phyloP scores from a whole-genome alignment of 352 stramenopile species.

The Globisporangium iwayamae region DNA sequence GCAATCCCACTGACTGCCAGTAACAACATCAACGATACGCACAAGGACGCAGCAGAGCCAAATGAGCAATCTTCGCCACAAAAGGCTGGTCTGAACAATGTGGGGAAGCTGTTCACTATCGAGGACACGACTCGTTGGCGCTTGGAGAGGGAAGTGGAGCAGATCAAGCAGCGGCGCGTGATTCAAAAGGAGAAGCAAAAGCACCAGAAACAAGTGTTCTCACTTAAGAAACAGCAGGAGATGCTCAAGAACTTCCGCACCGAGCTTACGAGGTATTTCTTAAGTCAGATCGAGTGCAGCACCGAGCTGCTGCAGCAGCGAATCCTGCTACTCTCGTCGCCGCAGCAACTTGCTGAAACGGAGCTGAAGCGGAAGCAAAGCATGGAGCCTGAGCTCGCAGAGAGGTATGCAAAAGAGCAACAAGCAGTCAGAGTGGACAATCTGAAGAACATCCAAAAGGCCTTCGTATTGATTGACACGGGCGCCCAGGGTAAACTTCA shows the following conservation, averaged over 20 bases:
- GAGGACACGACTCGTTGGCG: slow-evolving; percentile 49
- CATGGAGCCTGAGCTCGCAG: slow-evolving; percentile 51
- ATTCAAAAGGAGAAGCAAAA: slow-evolving; percentile 28
- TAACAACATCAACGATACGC: background rate
- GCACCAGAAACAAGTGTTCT: slow-evolving; percentile 43
- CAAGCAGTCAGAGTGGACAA: slow-evolving; percentile 14
- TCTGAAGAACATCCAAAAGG: slow-evolving; percentile 41
- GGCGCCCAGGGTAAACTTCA: slow-evolving; percentile 35
- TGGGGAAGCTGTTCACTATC: slow-evolving; percentile 45
- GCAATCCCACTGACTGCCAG: slow-evolving; percentile 20
- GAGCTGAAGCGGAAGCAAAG: slow-evolving; percentile 24
- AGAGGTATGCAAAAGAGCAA: slow-evolving; percentile 38
- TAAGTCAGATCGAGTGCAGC: slow-evolving; percentile 48
- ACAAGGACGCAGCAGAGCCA: background rate
- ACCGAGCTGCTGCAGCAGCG: slow-evolving; percentile 49
- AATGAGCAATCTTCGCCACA: background rate
- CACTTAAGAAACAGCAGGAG: slow-evolving; percentile 34
- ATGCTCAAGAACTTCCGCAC: slow-evolving; percentile 47
- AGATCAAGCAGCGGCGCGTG: slow-evolving; percentile 35
- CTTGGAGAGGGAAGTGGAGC: slow-evolving; percentile 38
- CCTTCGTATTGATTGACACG: slow-evolving; percentile 47
- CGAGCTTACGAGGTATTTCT: slow-evolving; percentile 40
- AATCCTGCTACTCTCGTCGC: slow-evolving; percentile 53
- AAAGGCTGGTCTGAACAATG: background rate
- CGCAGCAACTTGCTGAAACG: slow-evolving; percentile 42